phyloP scores from a whole-genome alignment of 169 alveolate genomes.

The Theileria luwenshuni region DNA sequence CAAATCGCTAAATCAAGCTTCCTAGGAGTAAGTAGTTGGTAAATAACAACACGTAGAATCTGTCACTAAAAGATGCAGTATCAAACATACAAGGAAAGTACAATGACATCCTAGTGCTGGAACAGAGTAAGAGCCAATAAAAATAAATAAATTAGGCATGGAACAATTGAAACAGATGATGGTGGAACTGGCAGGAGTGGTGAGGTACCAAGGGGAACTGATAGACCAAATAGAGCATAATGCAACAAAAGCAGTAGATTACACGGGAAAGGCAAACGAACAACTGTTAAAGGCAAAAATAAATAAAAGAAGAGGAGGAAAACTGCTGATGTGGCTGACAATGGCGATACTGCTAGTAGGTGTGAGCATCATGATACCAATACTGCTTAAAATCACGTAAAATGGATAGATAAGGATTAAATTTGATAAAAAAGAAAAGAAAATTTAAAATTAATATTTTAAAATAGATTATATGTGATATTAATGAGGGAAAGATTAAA shows the following conservation, averaged over 20 bases:
- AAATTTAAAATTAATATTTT: too few species aligned
- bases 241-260: constrained; percentile 75
- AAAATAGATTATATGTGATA: too few species aligned
- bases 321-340: constrained; percentile 68
- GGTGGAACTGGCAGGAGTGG: constrained; percentile 83
- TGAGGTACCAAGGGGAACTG: constrained; percentile 83
- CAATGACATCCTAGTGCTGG: constrained; percentile 82
- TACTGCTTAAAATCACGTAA: constrained; percentile 47
- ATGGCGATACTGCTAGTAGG: constrained; percentile 52
- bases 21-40: constrained; percentile 30
- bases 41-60: constrained; percentile 9
- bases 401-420: too few species aligned
- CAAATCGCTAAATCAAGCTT: constrained; percentile 50
- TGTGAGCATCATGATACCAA: constrained; percentile 39
- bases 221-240: constrained; percentile 80
- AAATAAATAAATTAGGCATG: constrained; percentile 49
- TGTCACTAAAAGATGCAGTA: constrained; percentile 79
- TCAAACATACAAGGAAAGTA: constrained; percentile 81
- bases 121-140: constrained; percentile 49
- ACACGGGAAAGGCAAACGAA: constrained; percentile 75
- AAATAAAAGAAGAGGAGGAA: constrained; percentile 52
- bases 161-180: constrained; percentile 84
- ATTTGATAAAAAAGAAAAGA: too few species aligned
- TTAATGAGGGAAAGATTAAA: too few species aligned
- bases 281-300: constrained; percentile 69